A percentile compares a stretch with the other conserved stretches of the same genome.
Conservation (phyloP, 2,329 filamentous ascomycete genomes). For the Aspergillus felis region DNA sequence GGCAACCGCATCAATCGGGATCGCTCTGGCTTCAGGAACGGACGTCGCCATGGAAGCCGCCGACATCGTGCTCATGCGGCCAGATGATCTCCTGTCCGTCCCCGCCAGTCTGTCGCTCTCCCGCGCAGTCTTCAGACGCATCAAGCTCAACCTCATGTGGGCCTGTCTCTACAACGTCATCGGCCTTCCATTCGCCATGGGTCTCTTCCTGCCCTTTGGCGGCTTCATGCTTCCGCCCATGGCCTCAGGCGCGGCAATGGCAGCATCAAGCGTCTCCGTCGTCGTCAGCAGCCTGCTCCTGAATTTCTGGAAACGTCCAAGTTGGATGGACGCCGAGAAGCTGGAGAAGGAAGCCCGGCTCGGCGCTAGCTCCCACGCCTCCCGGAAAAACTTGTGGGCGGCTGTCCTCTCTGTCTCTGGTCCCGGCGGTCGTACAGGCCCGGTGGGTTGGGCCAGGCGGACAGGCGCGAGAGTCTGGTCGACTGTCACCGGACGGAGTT, state of each 20-base stretch:
- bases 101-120: constrained; percentile 79
- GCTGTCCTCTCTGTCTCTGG: constrained; percentile 22
- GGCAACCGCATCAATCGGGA: constrained; percentile 86
- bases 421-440: constrained; percentile 13
- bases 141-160: constrained; percentile 91
- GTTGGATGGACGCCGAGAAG: constrained; percentile 75
- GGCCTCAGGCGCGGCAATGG: constrained; percentile 94
- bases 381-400: constrained; percentile 28
- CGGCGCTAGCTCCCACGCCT: constrained; percentile 14
- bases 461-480: constrained; percentile 24
- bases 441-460: constrained; percentile 17
- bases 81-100: constrained; percentile 88
- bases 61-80: constrained; percentile 91
- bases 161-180: constrained; percentile 89
- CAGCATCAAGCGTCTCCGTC: constrained; percentile 82
- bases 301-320: constrained; percentile 79
- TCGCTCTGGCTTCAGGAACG: constrained; percentile 86
- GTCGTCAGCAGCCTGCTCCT: constrained; percentile 78
- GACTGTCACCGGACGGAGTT: constrained; percentile 23
- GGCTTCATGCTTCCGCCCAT: constrained; percentile 80
- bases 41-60: constrained; percentile 98
- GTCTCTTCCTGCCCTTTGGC: constrained; percentile 85
- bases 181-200: constrained; percentile 95
- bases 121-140: constrained; percentile 80
- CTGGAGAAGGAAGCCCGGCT: constrained; percentile 55